These are phyloP conservation scores for Tinospora cordifolia DNA, from an alignment of 164 flowering plant species.

Conservation along the genomic window DNA sequence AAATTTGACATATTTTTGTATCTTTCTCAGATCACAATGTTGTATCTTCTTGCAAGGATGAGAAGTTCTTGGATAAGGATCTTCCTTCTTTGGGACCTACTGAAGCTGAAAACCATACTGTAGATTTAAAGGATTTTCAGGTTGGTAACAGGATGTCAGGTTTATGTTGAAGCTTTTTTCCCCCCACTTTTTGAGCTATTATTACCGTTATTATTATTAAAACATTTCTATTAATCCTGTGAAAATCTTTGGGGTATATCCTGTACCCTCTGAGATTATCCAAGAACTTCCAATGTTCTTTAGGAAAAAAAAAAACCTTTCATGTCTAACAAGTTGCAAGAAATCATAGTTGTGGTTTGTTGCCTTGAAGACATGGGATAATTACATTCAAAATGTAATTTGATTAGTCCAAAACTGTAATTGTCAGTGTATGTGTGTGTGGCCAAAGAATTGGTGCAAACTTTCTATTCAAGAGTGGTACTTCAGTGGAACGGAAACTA, in stretches of 20 bases:
- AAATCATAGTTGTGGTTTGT: too few species aligned
- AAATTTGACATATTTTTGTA: background rate
- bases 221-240: background rate
- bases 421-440: too few species aligned
- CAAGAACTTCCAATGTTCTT: background rate
- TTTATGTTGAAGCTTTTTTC: background rate
- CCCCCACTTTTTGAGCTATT: background rate
- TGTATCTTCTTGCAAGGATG: slow-evolving; percentile 21
- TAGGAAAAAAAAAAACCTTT: background rate
- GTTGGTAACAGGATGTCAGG: slow-evolving; percentile 25
- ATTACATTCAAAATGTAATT: too few species aligned
- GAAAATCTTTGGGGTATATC: background rate
- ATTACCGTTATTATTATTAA: background rate
- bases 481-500: too few species aligned
- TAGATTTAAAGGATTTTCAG: slow-evolving; percentile 29
- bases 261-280: background rate
- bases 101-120: slow-evolving; percentile 21
- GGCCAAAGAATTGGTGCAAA: too few species aligned
- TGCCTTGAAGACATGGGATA: too few species aligned
- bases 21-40: slow-evolving; percentile 23
- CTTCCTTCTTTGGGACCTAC: slow-evolving; percentile 17
- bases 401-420: too few species aligned
- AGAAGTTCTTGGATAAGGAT: slow-evolving; percentile 27
- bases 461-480: too few species aligned
- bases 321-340: too few species aligned